Evolutionary conservation across 179 eudicot genomes (phyloP), one percentile per base, ranked within the genome.

Genomic region (Drosera spatulata): DNA sequence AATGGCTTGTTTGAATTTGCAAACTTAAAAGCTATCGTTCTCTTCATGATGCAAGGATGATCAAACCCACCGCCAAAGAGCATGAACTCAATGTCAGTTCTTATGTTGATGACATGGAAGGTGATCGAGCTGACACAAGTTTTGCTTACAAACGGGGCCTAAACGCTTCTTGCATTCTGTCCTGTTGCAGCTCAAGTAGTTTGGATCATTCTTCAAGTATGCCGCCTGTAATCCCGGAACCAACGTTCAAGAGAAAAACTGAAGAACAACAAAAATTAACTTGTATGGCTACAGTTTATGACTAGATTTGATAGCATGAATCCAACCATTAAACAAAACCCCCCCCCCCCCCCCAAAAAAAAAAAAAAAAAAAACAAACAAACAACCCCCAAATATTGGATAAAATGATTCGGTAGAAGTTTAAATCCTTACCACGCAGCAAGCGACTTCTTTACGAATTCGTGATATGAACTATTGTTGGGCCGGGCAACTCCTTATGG

Each of bases 1-100:
- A 87, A 70, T 10, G 97, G 97, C 58, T 53, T 71, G 12, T 69
- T 71, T 2, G 97, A 93, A 63, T 74, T 87, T 5, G 84, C 75
- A 54, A 90, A 90, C 33, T 61, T 72, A 39, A 76, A 41, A 0
- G 87, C 71, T 9, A 41, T 50, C 0, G 93, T 72, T 67, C 82
- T 76, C 7, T 61, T 73, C 33, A 87, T 63, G 48, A 90, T 69
- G 68, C 97, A 90, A 10, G 97, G 97, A 33, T 80, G 55, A 1
- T 42, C 47, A 22, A 90, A 90, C 43, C 90, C 95, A 41, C 78
- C 84, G 42, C 74, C 67, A 42, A 90, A 85, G 69, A 81, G 64
- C 39, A 82, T 87, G 39, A 90, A 87, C 87, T 4, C 80, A 69
- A 4, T 87, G 33, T 22, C 33, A 22, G 33, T 22, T 22, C 33